Evolutionary conservation across 2,329 filamentous ascomycete species (phyloP), one percentile per base, ranked within the genome.

Genomic region (Lachnellula cervina): DNA sequence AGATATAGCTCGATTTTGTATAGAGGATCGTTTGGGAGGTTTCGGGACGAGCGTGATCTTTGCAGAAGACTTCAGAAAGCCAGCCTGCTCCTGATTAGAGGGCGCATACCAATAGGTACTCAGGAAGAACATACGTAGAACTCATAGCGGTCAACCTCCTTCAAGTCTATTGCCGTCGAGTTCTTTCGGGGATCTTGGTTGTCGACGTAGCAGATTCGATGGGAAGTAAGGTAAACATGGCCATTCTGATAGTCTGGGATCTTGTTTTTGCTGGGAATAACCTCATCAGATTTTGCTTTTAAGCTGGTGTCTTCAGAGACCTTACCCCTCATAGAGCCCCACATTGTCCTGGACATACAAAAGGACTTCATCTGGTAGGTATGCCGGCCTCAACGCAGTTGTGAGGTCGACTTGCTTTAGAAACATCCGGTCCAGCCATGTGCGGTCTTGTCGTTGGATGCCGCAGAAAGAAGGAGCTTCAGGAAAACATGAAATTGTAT

Each of bases 291-390:
- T 42, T 8, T 52, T 35, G 7, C 53, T 46, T 48, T 23, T 40
- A n/a, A 23, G 16, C 21, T 19, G 13, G 4, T 42, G 14, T 46
- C 37, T 21, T 23, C 49, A 48, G 17, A 46, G 47, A 50, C 76
- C 85, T 75, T 80, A 96, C 91, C 94, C 94, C 80, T 97, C 90
- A 76, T 99, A 99, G 59, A 99, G 80, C 64, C 94, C 94, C 67
- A 99, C 92, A 72, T 90, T 92, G 79, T 97, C 92, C 77, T 97
- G 93, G 56, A 99, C 93, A 75, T 96, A 97, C 58, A 99, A 81
- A 53, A 97, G 80, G 65, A 90, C 88, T 81, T 99, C 94, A 79
- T 97, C 94, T 69, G 90, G 88, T 64, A 96, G 82, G 71, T 97
- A 88, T 59, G 87, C 88, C 67, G 94, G 94, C 79, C 94, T 89